Conservation (phyloP, 345 rosid genomes). For the Dimocarpus longan region DNA sequence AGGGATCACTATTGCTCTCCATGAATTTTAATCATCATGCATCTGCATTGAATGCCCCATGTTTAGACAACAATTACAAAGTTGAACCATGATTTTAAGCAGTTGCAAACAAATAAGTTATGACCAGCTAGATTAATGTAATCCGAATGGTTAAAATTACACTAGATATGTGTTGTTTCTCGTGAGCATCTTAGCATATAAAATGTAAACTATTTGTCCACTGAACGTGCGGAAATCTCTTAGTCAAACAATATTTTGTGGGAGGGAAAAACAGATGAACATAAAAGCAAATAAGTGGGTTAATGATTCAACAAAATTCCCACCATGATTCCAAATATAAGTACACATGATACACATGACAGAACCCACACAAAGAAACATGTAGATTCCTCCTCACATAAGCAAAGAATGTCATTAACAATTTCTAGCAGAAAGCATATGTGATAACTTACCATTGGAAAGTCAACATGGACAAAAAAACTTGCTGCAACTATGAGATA, state of each 20-base stretch:
- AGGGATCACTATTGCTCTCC: neutral
- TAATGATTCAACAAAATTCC: neutral
- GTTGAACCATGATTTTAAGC: neutral
- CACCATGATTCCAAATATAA: neutral
- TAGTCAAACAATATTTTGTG: too few species aligned
- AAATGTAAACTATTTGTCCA: too few species aligned
- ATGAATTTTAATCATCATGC: neutral
- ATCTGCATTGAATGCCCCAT: slow-evolving; percentile 5
- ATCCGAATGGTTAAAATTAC: too few species aligned
- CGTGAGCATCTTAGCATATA: too few species aligned
- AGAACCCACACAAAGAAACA: neutral
- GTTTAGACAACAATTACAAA: neutral
- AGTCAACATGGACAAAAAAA: slow-evolving; percentile 50
- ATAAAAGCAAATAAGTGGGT: too few species aligned
- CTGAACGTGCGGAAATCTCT: too few species aligned
- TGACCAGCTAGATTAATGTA: too few species aligned
- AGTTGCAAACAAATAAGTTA: too few species aligned
- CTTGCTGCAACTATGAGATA: slow-evolving; percentile 56
- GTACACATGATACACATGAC: neutral
- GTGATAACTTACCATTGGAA: slow-evolving; percentile 26
- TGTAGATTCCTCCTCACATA: neutral
- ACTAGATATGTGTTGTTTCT: too few species aligned
- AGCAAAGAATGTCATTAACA: neutral
- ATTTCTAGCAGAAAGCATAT: neutral
- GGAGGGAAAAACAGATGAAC: too few species aligned